Conservation (phyloP, 2,329 filamentous ascomycete species). For the Colletotrichum sp. region DNA sequence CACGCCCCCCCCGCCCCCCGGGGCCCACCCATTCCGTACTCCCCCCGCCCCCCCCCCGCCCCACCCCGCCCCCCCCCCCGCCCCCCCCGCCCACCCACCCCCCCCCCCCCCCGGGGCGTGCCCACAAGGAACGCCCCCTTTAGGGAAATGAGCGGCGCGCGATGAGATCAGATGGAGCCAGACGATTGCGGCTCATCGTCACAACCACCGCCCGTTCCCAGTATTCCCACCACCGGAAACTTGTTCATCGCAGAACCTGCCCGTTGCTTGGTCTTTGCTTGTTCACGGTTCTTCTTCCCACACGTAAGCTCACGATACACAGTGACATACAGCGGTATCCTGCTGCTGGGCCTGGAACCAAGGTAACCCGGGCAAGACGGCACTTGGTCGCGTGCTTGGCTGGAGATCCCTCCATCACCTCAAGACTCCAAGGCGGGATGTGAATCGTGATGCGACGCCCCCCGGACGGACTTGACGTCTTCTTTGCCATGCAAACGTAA, state of each 20-base stretch:
- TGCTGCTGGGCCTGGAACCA: background rate
- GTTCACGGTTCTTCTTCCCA: background rate
- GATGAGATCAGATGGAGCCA: slow-evolving; percentile 11
- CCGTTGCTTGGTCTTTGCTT: background rate
- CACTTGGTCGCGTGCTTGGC: slow-evolving; percentile 7
- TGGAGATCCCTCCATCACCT: background rate
- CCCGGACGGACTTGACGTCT: background rate
- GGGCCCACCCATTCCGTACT: no score
- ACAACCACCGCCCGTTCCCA: background rate
- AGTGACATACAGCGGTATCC: background rate
- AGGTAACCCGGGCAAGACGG: background rate
- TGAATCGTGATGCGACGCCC: background rate
- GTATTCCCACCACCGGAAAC: background rate
- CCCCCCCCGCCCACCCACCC: no score
- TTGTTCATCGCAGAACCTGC: background rate
- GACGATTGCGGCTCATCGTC: background rate
- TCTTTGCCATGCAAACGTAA: background rate
- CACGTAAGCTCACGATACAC: background rate
- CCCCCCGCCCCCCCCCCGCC: no score
- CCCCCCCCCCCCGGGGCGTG: no score
- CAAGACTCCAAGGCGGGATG: background rate
- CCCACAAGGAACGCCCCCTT: background rate
- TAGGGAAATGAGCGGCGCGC: slow-evolving; percentile 1
- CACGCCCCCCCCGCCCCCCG: no score
- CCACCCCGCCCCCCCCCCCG: no score